Conservation (phyloP, 257 asterid genomes). For the Thymus mandschuricus region DNA sequence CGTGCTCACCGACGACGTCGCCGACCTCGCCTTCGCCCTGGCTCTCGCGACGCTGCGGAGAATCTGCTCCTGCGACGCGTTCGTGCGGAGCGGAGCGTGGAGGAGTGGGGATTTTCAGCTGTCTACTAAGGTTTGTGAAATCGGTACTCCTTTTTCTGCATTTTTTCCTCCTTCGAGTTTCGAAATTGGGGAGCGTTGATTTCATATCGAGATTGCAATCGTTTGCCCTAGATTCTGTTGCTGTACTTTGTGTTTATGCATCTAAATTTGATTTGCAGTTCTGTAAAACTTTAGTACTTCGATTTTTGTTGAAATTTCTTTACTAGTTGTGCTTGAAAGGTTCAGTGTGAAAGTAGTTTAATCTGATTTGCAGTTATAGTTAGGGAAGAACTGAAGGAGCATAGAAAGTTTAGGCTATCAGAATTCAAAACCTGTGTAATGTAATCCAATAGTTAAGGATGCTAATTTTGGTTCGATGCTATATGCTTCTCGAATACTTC, state of each 20-base stretch:
- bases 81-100: conserved; percentile 59
- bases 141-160: background rate
- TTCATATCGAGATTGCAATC: background rate
- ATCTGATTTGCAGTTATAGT: background rate
- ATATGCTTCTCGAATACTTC: no score
- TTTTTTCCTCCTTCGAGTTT: no score
- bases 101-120: conserved; percentile 46
- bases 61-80: conserved; percentile 54
- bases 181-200: background rate
- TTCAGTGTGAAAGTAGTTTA: background rate
- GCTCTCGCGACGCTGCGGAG: conserved; percentile 53
- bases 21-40: conserved; percentile 68
- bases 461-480: no score
- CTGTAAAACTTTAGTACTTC: background rate
- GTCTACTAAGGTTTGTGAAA: conserved; percentile 51
- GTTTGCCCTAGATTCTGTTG: background rate
- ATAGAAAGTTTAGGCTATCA: background rate
- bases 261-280: background rate
- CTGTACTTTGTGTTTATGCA: background rate
- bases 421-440: background rate
- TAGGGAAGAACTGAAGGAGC: background rate
- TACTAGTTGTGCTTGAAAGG: background rate
- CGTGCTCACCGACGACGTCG: conserved; percentile 81
- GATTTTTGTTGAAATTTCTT: no score
- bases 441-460: no score